A percentile compares a stretch with the other conserved stretches of the same genome.
Conservation (phyloP, 1,139 yeast genomes). For the Candida sp. region DNA sequence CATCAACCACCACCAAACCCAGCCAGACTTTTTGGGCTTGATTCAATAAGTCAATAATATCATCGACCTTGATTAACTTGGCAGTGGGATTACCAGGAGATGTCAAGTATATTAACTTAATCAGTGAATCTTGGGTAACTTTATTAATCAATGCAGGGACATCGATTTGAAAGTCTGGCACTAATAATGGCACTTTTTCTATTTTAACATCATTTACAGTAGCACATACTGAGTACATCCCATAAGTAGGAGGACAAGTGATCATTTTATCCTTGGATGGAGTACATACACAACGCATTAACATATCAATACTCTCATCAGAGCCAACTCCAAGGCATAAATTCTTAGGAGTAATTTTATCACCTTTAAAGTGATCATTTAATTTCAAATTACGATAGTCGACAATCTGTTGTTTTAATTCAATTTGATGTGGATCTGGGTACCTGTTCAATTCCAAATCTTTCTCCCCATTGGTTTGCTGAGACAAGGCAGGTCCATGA, state of each 20-base stretch:
- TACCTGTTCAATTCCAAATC: constrained; percentile 71
- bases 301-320: constrained; percentile 90
- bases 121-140: constrained; percentile 51
- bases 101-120: constrained; percentile 81
- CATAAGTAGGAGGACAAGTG: constrained; percentile 94
- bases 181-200: constrained; percentile 61
- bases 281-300: constrained; percentile 78
- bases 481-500: constrained; percentile 73
- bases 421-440: constrained; percentile 96
- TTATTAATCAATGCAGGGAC: constrained; percentile 51
- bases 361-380: constrained; percentile 15
- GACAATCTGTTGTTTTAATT: constrained; percentile 68
- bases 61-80: constrained; percentile 47
- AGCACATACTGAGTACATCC: constrained; percentile 94
- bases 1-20: constrained; percentile 86
- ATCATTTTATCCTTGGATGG: constrained; percentile 84
- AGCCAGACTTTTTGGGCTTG: constrained; percentile 50
- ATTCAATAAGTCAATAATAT: constrained; percentile 50
- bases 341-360: constrained; percentile 56
- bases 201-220: constrained; percentile 81
- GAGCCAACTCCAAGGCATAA: constrained; percentile 95
- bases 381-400: constrained; percentile 62
- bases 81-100: constrained; percentile 99
- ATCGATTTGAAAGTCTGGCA: constrained; percentile 65
- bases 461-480: constrained; percentile 20